phyloP scores from a whole-genome alignment of 768 basidiomycete genomes.

The Phaffia tasmanica region DNA sequence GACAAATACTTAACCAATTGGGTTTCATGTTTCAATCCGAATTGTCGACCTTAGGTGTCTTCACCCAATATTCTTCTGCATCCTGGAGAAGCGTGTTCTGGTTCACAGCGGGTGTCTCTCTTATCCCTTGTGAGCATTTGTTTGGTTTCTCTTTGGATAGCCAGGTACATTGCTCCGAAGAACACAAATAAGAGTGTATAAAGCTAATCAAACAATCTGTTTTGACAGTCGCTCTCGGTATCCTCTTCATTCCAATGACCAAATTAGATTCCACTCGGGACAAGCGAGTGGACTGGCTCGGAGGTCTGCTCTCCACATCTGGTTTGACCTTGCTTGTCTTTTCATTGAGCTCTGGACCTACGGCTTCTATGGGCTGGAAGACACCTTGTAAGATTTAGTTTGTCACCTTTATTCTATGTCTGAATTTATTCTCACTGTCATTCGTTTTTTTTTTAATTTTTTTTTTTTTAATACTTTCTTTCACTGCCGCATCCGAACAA shows the following conservation, averaged over 20 bases:
- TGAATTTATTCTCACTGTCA: not conserved
- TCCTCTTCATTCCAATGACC: conserved; percentile 56
- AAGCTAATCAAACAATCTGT: too few relatives aligned
- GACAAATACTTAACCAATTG: not conserved
- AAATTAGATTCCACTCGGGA: conserved; percentile 28
- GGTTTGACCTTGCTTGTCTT: conserved; percentile 64
- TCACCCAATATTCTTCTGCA: conserved; percentile 32
- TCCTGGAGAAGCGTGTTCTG: conserved; percentile 60
- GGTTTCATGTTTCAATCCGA: not conserved
- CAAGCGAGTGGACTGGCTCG: conserved; percentile 58
- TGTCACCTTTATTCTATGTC: not conserved
- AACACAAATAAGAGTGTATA: too few relatives aligned
- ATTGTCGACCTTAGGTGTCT: conserved; percentile 12
- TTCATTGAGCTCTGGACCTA: conserved; percentile 57
- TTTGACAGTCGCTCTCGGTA: conserved; percentile 42
- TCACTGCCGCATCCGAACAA: conserved; percentile 8
- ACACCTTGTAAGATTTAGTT: conserved; percentile 44
- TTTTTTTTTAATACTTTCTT: not conserved
- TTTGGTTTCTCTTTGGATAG: too few relatives aligned
- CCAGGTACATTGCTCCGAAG: too few relatives aligned
- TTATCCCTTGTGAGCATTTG: conserved; percentile 38
- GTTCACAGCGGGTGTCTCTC: conserved; percentile 50
- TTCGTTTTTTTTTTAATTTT: not conserved
- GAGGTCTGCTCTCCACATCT: conserved; percentile 53
- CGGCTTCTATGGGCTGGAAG: conserved; percentile 52